These are phyloP conservation scores for Alternaria ethzedia DNA, from an alignment of 2,329 filamentous ascomycete genomes.

Conservation along the genomic window DNA sequence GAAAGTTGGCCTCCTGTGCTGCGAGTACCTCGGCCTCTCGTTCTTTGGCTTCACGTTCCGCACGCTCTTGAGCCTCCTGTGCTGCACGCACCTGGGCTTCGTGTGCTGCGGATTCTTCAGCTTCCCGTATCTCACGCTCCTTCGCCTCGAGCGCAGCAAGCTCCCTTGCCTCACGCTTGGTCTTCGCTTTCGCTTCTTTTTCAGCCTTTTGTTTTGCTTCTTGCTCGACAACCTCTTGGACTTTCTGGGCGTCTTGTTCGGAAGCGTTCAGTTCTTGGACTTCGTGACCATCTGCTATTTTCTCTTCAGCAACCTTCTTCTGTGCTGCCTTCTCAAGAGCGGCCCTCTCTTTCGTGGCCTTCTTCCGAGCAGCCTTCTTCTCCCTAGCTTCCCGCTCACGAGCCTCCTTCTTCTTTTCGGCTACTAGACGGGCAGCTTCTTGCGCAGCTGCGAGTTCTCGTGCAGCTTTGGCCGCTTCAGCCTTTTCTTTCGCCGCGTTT, in stretches of 20 bases:
- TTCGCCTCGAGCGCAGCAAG: neutral
- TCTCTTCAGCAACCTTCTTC: neutral
- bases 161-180: neutral
- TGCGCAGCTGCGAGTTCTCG: neutral
- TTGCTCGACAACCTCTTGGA: neutral
- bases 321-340: neutral
- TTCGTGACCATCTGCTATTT: neutral
- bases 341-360: neutral
- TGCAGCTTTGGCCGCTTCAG: neutral
- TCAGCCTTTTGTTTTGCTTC: neutral
- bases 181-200: neutral
- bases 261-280: neutral
- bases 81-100: neutral
- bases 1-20: neutral
- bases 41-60: neutral
- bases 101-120: neutral
- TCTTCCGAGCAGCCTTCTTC: conserved; percentile 1
- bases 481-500: neutral
- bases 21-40: neutral
- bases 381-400: neutral
- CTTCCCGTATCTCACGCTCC: neutral
- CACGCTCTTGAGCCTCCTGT: too few relatives aligned
- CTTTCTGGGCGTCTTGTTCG: neutral
- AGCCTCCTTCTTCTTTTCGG: neutral
- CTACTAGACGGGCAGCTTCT: neutral